Conservation (phyloP, 2,329 filamentous ascomycete species). For the Thielaviopsis musarum region DNA sequence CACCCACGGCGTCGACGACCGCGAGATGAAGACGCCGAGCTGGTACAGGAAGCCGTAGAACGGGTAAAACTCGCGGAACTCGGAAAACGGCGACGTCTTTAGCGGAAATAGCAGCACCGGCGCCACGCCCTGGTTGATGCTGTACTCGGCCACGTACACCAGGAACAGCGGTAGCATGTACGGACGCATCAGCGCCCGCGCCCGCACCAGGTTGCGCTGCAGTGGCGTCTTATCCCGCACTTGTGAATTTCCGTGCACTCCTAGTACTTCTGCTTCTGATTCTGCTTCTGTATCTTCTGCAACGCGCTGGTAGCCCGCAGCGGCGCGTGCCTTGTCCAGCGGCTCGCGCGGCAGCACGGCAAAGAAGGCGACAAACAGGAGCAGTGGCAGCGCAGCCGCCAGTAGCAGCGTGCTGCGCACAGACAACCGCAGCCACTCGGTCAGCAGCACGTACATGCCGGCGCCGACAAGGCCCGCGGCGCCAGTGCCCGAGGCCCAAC, state of each 20-base stretch:
- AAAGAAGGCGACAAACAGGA: slow-evolving; percentile 84
- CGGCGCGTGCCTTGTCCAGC: slow-evolving; percentile 29
- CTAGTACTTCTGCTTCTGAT: slow-evolving; percentile 11
- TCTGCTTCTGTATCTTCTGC: slow-evolving; percentile 28
- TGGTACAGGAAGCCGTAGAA: slow-evolving; percentile 94
- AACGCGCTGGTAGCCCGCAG: slow-evolving; percentile 35
- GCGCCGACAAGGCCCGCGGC: slow-evolving; percentile 77
- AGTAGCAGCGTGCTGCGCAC: slow-evolving; percentile 59
- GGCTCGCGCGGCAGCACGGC: slow-evolving; percentile 54
- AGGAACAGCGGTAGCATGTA: slow-evolving; percentile 83
- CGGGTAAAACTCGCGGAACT: slow-evolving; percentile 81
- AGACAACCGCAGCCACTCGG: slow-evolving; percentile 59
- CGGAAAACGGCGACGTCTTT: slow-evolving; percentile 53
- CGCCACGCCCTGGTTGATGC: slow-evolving; percentile 87
- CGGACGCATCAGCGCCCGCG: slow-evolving; percentile 52
- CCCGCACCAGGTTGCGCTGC: slow-evolving; percentile 41
- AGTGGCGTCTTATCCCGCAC: not conserved
- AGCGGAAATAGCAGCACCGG: slow-evolving; percentile 83
- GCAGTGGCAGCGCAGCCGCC: slow-evolving; percentile 59
- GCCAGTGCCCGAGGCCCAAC: slow-evolving; percentile 86
- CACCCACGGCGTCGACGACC: slow-evolving; percentile 76
- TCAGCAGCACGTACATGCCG: slow-evolving; percentile 72
- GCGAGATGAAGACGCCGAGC: slow-evolving; percentile 83
- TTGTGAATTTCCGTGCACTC: no score
- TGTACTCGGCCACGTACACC: slow-evolving; percentile 88